Evolutionary conservation across 495 filamentous ascomycete genomes (phyloP).

Genomic region (Annulohypoxylon bovei): DNA sequence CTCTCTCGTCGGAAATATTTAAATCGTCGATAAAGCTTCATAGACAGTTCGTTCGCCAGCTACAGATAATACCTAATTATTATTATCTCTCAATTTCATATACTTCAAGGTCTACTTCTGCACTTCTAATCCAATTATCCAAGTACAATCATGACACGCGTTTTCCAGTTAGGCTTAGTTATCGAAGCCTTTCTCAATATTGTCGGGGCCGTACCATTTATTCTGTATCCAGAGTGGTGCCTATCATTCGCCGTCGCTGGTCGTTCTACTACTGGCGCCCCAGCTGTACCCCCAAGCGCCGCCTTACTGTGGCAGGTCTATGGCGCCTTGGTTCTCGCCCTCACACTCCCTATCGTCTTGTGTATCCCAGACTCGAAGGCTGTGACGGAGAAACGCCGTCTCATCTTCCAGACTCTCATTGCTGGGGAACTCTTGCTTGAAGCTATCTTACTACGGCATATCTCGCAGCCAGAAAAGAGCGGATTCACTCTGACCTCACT

Average conservation of each 20-base stretch:
- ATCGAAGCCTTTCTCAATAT: slow-evolving; percentile 32
- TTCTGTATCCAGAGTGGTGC: slow-evolving; percentile 33
- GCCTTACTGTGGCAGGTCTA: slow-evolving; percentile 34
- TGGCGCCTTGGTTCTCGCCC: slow-evolving; percentile 26
- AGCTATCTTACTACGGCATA: slow-evolving; percentile 22
- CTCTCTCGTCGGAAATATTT: neutral
- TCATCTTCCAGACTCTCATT: slow-evolving; percentile 31
- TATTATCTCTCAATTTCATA: neutral
- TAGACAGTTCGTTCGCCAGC: too few relatives aligned
- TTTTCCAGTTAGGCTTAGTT: slow-evolving; percentile 24
- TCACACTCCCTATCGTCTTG: slow-evolving; percentile 25
- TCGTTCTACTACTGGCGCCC: neutral
- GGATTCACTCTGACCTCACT: slow-evolving; percentile 27
- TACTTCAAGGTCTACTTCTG: neutral
- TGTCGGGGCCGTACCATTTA: slow-evolving; percentile 19
- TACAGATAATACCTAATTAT: too few relatives aligned
- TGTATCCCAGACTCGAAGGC: slow-evolving; percentile 28
- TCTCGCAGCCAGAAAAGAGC: slow-evolving; percentile 5
- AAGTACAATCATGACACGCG: slow-evolving; percentile 13
- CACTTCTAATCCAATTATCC: neutral
- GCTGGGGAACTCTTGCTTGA: slow-evolving; percentile 31
- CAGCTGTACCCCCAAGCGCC: slow-evolving; percentile 24
- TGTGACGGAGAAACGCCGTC: slow-evolving; percentile 19
- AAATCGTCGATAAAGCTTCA: neutral
- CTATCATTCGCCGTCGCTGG: slow-evolving; percentile 27